Evolutionary conservation across 1,284 basidiomycete species (phyloP).

Genomic region (Hypsizygus ulmarius): DNA sequence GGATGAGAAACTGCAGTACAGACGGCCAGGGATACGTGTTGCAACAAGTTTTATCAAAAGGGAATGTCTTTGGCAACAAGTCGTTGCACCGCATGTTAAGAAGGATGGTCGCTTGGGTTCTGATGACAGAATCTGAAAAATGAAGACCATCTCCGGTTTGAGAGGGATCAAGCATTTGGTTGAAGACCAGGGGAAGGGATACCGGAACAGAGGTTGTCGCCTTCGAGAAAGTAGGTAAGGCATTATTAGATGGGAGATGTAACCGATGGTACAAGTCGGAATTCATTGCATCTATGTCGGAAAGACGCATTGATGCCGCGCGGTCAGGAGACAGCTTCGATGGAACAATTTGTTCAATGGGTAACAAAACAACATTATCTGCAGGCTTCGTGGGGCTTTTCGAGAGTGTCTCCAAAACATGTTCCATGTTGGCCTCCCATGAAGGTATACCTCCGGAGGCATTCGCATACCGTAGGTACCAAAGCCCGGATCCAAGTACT

Average conservation of each 20-base stretch:
- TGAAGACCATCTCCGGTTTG: conserved; percentile 85
- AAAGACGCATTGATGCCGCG: conserved; percentile 62
- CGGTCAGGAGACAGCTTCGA: conserved; percentile 64
- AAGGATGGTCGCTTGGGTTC: conserved; percentile 74
- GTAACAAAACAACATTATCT: conserved; percentile 73
- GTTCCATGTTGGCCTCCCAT: conserved; percentile 75
- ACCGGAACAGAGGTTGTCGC: conserved; percentile 37
- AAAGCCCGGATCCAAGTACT: conserved; percentile 81
- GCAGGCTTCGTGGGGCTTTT: conserved; percentile 44
- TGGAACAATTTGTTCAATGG: conserved; percentile 64
- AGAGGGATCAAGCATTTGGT: conserved; percentile 67
- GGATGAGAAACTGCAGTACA: conserved; percentile 57
- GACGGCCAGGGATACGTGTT: conserved; percentile 69
- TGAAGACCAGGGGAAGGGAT: conserved; percentile 73
- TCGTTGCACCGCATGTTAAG: conserved; percentile 85
- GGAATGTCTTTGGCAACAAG: conserved; percentile 62
- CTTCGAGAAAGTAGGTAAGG: conserved; percentile 21
- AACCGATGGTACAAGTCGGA: conserved; percentile 75
- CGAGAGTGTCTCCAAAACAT: conserved; percentile 52
- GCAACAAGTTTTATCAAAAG: conserved; percentile 83
- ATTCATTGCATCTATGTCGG: conserved; percentile 88
- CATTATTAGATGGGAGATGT: conserved; percentile 35
- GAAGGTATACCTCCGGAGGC: conserved; percentile 69
- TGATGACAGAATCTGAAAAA: conserved; percentile 64
- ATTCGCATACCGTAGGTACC: conserved; percentile 77